Conservation (phyloP, 208 protist genomes). For the Trypanosomatidae sp. region DNA sequence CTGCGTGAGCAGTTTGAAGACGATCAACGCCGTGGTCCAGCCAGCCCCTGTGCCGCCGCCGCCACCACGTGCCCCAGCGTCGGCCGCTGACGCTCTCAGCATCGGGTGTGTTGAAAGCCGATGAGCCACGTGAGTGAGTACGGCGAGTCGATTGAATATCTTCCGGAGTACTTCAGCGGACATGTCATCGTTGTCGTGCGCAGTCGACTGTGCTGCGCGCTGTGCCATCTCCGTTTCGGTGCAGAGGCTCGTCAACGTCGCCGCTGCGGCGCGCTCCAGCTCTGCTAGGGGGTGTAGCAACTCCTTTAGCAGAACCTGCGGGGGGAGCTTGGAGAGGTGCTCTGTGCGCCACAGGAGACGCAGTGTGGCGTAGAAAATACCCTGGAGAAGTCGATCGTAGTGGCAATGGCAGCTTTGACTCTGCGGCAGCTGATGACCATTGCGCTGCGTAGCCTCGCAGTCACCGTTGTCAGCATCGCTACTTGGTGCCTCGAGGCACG, state of each 20-base stretch:
- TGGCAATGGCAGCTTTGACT: background rate
- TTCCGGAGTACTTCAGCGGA: background rate
- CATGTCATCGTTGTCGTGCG: background rate
- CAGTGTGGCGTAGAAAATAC: constrained; percentile 9
- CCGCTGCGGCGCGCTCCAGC: constrained; percentile 7
- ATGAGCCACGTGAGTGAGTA: constrained; percentile 3
- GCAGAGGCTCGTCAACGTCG: background rate
- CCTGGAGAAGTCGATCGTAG: background rate
- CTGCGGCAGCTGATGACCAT: background rate
- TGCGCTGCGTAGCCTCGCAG: too few species aligned
- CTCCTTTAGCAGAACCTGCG: constrained; percentile 10
- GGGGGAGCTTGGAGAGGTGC: background rate
- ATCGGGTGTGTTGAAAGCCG: constrained; percentile 3
- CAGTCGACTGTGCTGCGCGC: background rate
- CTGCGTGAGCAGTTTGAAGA: background rate
- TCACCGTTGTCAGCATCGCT: background rate
- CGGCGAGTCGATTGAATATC: background rate
- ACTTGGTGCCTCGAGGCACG: background rate
- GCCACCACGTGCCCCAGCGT: background rate
- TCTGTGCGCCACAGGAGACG: background rate
- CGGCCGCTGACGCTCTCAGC: background rate
- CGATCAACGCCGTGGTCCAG: background rate
- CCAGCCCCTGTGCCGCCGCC: background rate
- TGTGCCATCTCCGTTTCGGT: background rate
- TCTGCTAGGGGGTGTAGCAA: constrained; percentile 16